Conservation (phyloP, 2,329 filamentous ascomycete genomes). For the Samsoniella hepiali region DNA sequence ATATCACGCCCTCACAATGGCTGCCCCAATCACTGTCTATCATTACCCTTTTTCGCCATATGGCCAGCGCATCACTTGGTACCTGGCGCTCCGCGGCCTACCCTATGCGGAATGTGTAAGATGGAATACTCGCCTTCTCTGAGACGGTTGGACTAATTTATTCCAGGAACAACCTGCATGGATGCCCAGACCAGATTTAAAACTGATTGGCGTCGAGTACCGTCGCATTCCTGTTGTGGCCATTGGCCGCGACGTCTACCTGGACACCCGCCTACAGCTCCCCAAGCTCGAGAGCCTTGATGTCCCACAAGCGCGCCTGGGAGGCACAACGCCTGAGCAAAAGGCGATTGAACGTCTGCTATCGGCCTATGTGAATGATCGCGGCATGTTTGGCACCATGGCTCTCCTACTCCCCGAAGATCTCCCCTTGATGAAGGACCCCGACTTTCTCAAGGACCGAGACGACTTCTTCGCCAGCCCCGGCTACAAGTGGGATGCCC, state of each 20-base stretch:
- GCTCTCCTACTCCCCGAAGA: slow-evolving; percentile 24
- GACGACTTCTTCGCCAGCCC: slow-evolving; percentile 28
- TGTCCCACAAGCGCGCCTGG: slow-evolving; percentile 27
- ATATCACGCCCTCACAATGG: background rate
- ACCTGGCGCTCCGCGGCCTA: slow-evolving; percentile 63
- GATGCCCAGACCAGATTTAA: slow-evolving; percentile 64
- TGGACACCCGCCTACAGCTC: slow-evolving; percentile 67
- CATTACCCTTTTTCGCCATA: slow-evolving; percentile 66
- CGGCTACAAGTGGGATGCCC: background rate
- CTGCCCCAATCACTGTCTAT: slow-evolving; percentile 52
- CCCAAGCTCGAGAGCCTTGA: slow-evolving; percentile 58
- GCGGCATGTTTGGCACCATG: no score
- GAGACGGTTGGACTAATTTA: background rate
- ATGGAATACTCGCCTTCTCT: background rate
- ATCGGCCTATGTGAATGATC: no score
- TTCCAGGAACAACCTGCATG: slow-evolving; percentile 54
- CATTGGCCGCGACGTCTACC: slow-evolving; percentile 65
- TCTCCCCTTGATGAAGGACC: slow-evolving; percentile 52
- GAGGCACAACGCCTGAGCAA: no score
- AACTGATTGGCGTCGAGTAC: slow-evolving; percentile 59
- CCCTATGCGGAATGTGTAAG: slow-evolving; percentile 65
- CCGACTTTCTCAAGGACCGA: slow-evolving; percentile 58
- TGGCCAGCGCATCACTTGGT: slow-evolving; percentile 62
- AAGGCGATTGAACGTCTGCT: no score
- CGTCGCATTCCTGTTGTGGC: slow-evolving; percentile 66